These are phyloP conservation scores for Scutellaria galericulata DNA, from an alignment of 257 asterid species.

Conservation along the genomic window DNA sequence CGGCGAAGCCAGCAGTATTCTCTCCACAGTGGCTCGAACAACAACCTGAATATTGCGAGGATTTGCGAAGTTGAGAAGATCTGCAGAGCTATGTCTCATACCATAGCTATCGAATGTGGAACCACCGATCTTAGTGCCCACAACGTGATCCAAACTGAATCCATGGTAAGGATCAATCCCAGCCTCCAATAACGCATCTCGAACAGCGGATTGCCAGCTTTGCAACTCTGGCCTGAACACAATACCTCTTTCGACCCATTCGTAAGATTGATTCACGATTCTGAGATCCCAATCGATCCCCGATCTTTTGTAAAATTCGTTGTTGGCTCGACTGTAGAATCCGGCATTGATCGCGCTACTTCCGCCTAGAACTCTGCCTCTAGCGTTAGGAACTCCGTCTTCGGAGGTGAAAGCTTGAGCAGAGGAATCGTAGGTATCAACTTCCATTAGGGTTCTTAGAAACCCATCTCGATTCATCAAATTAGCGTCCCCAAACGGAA, in stretches of 20 bases:
- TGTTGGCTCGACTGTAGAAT: slow-evolving; percentile 51
- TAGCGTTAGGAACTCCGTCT: slow-evolving; percentile 84
- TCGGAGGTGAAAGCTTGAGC: slow-evolving; percentile 81
- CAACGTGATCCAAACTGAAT: slow-evolving; percentile 68
- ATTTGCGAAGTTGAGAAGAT: slow-evolving; percentile 68
- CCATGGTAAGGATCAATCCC: slow-evolving; percentile 78
- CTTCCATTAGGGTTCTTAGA: slow-evolving; percentile 58
- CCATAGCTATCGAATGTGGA: slow-evolving; percentile 78
- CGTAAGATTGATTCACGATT: slow-evolving; percentile 73
- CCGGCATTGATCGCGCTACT: slow-evolving; percentile 89
- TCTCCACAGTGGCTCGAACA: slow-evolving; percentile 70
- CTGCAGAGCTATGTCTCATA: slow-evolving; percentile 77
- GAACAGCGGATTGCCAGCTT: slow-evolving; percentile 79
- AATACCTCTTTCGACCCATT: slow-evolving; percentile 81
- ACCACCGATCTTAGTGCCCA: slow-evolving; percentile 92
- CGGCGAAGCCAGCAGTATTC: slow-evolving; percentile 57
- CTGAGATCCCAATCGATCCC: slow-evolving; percentile 63
- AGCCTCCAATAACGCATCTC: slow-evolving; percentile 81
- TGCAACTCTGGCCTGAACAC: slow-evolving; percentile 79
- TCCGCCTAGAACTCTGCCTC: slow-evolving; percentile 98
- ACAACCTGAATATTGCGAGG: slow-evolving; percentile 64
- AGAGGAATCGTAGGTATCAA: slow-evolving; percentile 66
- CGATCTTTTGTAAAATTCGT: slow-evolving; percentile 45
- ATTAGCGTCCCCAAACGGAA: slow-evolving; percentile 60
- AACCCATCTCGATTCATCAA: slow-evolving; percentile 82